A percentile compares a stretch with the other conserved stretches of the same genome.
Evolutionary conservation across 2,329 filamentous ascomycete species (phyloP).

Genomic region (Aspergillus uvarum): DNA sequence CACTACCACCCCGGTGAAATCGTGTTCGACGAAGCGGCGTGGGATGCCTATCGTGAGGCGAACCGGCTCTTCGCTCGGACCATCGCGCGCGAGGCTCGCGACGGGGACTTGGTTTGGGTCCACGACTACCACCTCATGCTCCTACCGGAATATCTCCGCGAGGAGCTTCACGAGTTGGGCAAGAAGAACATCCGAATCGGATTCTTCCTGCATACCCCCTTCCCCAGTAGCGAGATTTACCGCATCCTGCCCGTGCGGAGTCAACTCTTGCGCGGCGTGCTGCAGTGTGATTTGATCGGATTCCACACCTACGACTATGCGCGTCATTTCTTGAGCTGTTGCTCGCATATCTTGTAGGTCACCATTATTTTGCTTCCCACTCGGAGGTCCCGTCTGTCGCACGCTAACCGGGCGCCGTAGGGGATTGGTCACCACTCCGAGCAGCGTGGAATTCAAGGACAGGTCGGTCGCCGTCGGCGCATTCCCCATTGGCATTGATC

Average conservation of each 20-base stretch:
- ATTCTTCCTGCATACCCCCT: slow-evolving; percentile 97
- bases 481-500: slow-evolving; percentile 97
- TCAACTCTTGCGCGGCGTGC: slow-evolving; percentile 78
- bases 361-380: no score
- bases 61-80: slow-evolving; percentile 89
- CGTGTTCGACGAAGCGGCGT: slow-evolving; percentile 92
- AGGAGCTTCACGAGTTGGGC: slow-evolving; percentile 69
- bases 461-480: slow-evolving; percentile 89
- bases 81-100: slow-evolving; percentile 81
- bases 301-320: slow-evolving; percentile 99
- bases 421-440: slow-evolving; percentile 71
- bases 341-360: slow-evolving; percentile 81
- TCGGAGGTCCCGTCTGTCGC: slow-evolving; percentile 2
- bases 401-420: slow-evolving; percentile 28
- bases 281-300: slow-evolving; percentile 92
- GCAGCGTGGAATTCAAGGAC: slow-evolving; percentile 86
- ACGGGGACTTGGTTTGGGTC: slow-evolving; percentile 95
- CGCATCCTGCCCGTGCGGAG: slow-evolving; percentile 91
- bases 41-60: slow-evolving; percentile 89
- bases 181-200: slow-evolving; percentile 96
- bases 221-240: slow-evolving; percentile 96
- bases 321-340: slow-evolving; percentile 92
- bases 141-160: slow-evolving; percentile 88
- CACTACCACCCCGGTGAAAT: slow-evolving; percentile 99
- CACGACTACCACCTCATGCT: slow-evolving; percentile 99